Base-by-base conservation (phyloP, 228 moss, liverwort and hornwort species). In the Sphagnum magellanicum region DNA sequence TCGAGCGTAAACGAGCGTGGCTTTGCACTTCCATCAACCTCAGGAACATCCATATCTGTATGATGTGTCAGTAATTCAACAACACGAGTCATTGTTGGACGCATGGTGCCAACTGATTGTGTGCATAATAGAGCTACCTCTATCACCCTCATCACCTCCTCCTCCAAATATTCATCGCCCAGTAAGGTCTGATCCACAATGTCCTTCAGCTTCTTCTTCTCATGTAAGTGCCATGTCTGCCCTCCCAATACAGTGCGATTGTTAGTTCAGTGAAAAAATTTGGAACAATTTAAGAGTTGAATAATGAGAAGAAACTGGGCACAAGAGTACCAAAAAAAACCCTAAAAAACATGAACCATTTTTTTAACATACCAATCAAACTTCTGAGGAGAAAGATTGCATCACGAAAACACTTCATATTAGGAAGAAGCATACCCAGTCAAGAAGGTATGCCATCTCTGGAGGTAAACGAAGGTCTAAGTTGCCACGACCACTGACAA, bases 401-500 rank as follows among this genome's bases (percentile, higher is more conserved):
- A 5, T 48, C 6, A 8, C 3, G 32, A 9, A 65, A 50, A 50
- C 50, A n/a, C 7, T 66, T 51, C 10, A 8, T n/a, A 4, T 66
- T 32, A 32, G 32, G 67, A 52, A 50, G 11, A 32, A 10, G 15
- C 49, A 48, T 62, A 70, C 70, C 70, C 70, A 70, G 62, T 70
- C 70, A 4, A 70, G 70, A 9, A 70, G 70, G 12, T 70, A 70
- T 3, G 70, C 70, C 70, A 61, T 61, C 6, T 70, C 70, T 6
- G 61, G 5, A 16, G 70, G 70, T 52, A 61, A 63, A 8, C 61
- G 60, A 9, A 68, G 52, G 52, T 74, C 74, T 53, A 74, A 13
- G 52, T 74, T 74, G 6, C 67, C 68, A 14, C 74, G 52, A 16
- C 74, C 68, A 49, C 74, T 74, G 8, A 74, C 74, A 13, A 74